phyloP scores from a whole-genome alignment of 2,329 filamentous ascomycete genomes.

The Didymella arachidicola region DNA sequence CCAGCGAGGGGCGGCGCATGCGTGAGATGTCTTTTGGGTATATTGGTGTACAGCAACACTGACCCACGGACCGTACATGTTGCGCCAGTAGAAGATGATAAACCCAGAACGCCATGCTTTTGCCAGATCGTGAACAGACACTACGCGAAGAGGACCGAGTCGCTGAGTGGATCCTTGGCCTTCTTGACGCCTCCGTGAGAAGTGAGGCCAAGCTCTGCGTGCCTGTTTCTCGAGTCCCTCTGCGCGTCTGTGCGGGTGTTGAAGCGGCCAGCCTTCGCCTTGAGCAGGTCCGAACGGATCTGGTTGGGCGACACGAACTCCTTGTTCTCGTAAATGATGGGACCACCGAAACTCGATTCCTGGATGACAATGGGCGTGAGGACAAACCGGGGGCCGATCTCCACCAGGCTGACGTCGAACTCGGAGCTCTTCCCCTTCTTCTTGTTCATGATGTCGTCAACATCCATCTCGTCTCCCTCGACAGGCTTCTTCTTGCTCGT shows the following conservation, averaged over 20 bases:
- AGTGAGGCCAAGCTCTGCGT: constrained; percentile 76
- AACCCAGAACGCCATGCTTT: constrained; percentile 32
- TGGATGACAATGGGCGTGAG: constrained; percentile 94
- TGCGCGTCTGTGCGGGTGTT: constrained; percentile 77
- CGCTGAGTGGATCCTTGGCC: constrained; percentile 76
- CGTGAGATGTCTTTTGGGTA: constrained; percentile 34
- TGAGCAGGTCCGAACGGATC: constrained; percentile 80
- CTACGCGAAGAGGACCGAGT: constrained; percentile 77
- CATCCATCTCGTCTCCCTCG: constrained; percentile 52
- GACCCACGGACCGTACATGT: constrained; percentile 11
- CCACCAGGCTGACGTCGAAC: constrained; percentile 82
- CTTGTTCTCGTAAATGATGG: constrained; percentile 98
- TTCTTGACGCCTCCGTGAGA: constrained; percentile 69
- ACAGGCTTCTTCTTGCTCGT: constrained; percentile 56
- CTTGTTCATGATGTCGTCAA: constrained; percentile 43
- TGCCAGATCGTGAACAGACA: constrained; percentile 17
- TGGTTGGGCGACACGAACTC: constrained; percentile 97
- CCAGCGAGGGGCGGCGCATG: constrained; percentile 26
- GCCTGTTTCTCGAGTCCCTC: constrained; percentile 76
- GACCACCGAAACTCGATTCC: constrained; percentile 92
- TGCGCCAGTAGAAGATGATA: constrained; percentile 21
- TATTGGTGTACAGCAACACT: constrained; percentile 27
- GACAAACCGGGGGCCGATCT: constrained; percentile 93
- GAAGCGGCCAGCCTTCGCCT: constrained; percentile 79
- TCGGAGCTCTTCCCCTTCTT: constrained; percentile 62